Base-by-base conservation (phyloP, 1,284 basidiomycete genomes). In the Cutaneotrichosporon dermatis region DNA sequence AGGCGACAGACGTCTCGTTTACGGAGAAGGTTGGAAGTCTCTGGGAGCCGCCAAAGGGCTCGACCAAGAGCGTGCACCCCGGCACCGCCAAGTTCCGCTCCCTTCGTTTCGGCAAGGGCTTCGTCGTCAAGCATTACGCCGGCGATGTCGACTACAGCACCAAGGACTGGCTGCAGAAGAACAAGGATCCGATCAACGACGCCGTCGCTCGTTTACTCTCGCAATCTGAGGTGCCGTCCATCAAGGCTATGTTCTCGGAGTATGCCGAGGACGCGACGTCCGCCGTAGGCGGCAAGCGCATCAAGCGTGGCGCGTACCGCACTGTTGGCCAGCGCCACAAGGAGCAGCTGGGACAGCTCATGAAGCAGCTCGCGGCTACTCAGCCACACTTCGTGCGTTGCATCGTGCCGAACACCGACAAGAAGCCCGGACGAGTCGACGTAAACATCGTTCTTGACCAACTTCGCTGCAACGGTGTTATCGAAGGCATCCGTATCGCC, bases 311-410 rank as follows among this genome's bases (percentile, higher is more conserved):
- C 45, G 95, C 94, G 0, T 99, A 99, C 83, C 83, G 96, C 48
- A 99, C 96, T 0, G 92, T 96, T 39, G 93, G 84, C 1, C 96
- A 99, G 75, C 83, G 94, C 44, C 96, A 99, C 80, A 96, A 93
- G 74, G 96, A 99, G 77, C 95, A 99, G 76, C 84, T 99, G 8
- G 83, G 88, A 12, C 89, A 89, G 70, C 83, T 99, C 54, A 97
- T 99, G 92, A 77, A 80, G 6, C 95, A 99, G 75, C 83, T 99
- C 6, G 86, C 89, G 57, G 87, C 89, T 1, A 99, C 96, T 0
- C 94, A 99, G 73, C 96, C 96, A 0, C 96, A 99, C 78, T 99
- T 99, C 76, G 91, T 99, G 10, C 85, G 96, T 49, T 99, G 96
- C 76, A 99, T 99, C 70, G 95, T 99, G 1, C 96, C 96, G 1